Conservation (phyloP, 345 rosid species). For the Lepidium didymum region DNA sequence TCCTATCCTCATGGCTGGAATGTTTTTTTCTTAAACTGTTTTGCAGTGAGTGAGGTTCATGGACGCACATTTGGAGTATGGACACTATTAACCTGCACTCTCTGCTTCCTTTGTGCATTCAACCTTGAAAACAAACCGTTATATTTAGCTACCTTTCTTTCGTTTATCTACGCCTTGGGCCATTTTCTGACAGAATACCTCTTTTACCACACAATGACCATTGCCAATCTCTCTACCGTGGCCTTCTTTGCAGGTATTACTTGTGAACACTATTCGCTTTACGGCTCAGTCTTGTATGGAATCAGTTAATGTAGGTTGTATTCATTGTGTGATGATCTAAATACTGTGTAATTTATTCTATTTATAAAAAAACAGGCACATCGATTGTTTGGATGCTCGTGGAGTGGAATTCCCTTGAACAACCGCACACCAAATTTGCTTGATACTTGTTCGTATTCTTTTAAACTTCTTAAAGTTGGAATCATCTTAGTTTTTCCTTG, state of each 20-base stretch:
- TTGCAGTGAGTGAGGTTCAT: conserved; percentile 92
- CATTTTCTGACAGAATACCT: conserved; percentile 83
- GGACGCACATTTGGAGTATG: conserved; percentile 96
- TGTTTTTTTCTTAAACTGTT: background rate
- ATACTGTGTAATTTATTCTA: background rate
- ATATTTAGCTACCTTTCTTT: conserved; percentile 72
- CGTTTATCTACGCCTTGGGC: conserved; percentile 78
- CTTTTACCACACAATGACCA: conserved; percentile 70
- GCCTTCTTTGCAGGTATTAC: conserved; percentile 72
- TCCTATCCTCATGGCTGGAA: background rate
- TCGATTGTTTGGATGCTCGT: conserved; percentile 86
- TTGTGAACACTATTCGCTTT: background rate
- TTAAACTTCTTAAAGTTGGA: background rate
- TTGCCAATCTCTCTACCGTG: conserved; percentile 66
- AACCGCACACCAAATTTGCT: conserved; percentile 23
- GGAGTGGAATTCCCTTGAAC: conserved; percentile 64
- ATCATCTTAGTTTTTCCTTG: background rate
- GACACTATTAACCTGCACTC: conserved; percentile 93
- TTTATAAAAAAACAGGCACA: conserved; percentile 38
- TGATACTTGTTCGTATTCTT: conserved; percentile 10
- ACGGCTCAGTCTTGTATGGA: background rate
- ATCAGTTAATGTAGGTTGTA: background rate
- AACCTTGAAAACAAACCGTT: conserved; percentile 76
- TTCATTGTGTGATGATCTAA: conserved; percentile 1
- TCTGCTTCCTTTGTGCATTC: conserved; percentile 89